A percentile compares a stretch with the other conserved stretches of the same genome.
Evolutionary conservation across 1,284 basidiomycete genomes (phyloP).

Genomic region (Pseudozyma hubeiensis): DNA sequence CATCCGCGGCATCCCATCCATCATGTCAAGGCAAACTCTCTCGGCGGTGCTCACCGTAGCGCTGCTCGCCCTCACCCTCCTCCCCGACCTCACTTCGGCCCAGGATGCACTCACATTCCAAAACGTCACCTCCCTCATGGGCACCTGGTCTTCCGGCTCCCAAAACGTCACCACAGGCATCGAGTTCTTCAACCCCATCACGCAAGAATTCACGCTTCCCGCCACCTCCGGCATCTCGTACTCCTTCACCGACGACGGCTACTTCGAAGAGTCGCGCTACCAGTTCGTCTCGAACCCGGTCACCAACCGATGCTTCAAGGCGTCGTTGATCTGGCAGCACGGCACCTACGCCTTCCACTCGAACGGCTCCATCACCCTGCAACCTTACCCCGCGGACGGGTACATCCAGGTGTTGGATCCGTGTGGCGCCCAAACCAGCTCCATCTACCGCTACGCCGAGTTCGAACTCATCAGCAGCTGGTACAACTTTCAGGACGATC

Average conservation of each 20-base stretch:
- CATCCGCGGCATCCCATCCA: neutral
- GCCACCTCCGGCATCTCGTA: conserved; percentile 60
- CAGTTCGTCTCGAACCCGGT: conserved; percentile 56
- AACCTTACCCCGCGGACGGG: conserved; percentile 60
- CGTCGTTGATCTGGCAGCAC: conserved; percentile 66
- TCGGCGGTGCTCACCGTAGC: conserved; percentile 14
- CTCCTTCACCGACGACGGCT: conserved; percentile 64
- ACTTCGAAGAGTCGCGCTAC: conserved; percentile 60
- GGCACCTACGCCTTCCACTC: conserved; percentile 60
- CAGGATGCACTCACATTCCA: conserved; percentile 19
- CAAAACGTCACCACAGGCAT: conserved; percentile 61
- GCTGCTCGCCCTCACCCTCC: conserved; percentile 1
- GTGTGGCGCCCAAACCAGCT: conserved; percentile 53
- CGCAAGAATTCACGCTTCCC: conserved; percentile 59
- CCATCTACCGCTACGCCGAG: conserved; percentile 54
- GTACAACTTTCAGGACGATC: conserved; percentile 56
- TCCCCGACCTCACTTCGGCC: conserved; percentile 6
- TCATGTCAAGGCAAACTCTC: conserved; percentile 15
- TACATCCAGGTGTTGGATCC: conserved; percentile 59
- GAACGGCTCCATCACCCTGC: conserved; percentile 58
- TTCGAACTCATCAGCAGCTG: conserved; percentile 56
- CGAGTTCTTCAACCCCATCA: conserved; percentile 66
- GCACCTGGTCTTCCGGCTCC: conserved; percentile 64
- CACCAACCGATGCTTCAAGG: conserved; percentile 62
- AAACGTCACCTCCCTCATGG: conserved; percentile 49